Evolutionary conservation across 2,329 filamentous ascomycete genomes (phyloP).

Genomic region (Dactylella cylindrospora): DNA sequence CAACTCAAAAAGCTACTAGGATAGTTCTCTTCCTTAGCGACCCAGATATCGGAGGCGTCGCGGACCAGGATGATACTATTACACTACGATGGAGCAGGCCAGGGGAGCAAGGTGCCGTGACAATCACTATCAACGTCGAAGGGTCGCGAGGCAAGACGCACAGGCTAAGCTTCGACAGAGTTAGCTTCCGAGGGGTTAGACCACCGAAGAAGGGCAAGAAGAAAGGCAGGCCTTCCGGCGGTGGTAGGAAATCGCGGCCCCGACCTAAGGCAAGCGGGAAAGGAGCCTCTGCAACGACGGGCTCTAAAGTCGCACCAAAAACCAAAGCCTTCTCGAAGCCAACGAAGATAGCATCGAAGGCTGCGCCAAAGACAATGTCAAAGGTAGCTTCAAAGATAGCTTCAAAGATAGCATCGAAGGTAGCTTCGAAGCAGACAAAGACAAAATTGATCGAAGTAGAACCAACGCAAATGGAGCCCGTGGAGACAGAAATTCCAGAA

Average conservation of each 20-base stretch:
- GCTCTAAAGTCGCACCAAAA: too few species aligned
- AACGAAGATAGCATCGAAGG: too few species aligned
- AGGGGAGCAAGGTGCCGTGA: slow-evolving; percentile 32
- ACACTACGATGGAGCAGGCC: slow-evolving; percentile 26
- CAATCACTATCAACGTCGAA: slow-evolving; percentile 31
- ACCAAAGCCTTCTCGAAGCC: too few species aligned
- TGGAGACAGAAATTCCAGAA: too few species aligned
- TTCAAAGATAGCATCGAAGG: too few species aligned
- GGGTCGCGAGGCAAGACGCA: slow-evolving; percentile 30
- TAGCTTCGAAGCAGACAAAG: too few species aligned
- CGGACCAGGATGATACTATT: slow-evolving; percentile 56
- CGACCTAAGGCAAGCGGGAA: neutral
- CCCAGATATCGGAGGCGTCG: slow-evolving; percentile 60
- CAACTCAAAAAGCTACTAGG: slow-evolving; percentile 26
- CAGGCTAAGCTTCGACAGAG: slow-evolving; percentile 37
- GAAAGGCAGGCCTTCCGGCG: slow-evolving; percentile 48
- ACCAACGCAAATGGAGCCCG: too few species aligned
- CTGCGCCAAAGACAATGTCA: too few species aligned
- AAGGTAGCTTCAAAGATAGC: too few species aligned
- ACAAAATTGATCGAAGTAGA: too few species aligned
- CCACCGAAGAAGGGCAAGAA: slow-evolving; percentile 50
- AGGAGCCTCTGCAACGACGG: too few species aligned
- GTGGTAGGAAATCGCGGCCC: slow-evolving; percentile 16
- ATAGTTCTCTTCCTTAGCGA: slow-evolving; percentile 54
- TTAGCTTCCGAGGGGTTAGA: slow-evolving; percentile 41